Evolutionary conservation across 1,284 basidiomycete genomes (phyloP), one percentile per base, ranked within the genome.

Genomic region (Puccinia hordei): DNA sequence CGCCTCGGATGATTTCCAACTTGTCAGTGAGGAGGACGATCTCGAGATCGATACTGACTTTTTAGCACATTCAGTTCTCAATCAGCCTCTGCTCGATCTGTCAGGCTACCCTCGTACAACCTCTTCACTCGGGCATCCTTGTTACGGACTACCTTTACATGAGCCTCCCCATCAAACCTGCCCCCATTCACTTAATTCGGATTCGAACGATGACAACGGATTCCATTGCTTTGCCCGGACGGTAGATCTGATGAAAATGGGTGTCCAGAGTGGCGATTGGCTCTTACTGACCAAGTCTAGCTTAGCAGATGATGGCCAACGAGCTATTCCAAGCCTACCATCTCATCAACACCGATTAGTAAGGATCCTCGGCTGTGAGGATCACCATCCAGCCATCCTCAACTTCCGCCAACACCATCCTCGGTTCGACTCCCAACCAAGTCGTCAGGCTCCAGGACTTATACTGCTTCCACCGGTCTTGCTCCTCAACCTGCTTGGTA

Each of bases 221-320:
- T 76, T 35, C 46, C 44, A 65, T 33, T 55, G 74, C 0, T 91
- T 89, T 83, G 82, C 91, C 35, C 87, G 88, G 30, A 90, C 90
- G 2, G 85, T 87, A 24, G 91, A 92, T 74, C 87, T 98, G 22
- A 90, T 90, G 15, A 88, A 88, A 69, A 86, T 94, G 38, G 94
- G 94, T 0, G 86, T 93, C 4, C 89, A 95, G 82, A 90, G 91
- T 82, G 92, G 93, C 46, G 93, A 97, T 85, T 96, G 94, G 94
- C 94, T 93, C 83, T 83, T 91, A 84, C 80, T 83, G 53, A 46
- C 49, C 35, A 51, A 10, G 74, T 66, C 57, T 69, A 24, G 53
- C 81, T 68, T 82, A 81, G 63, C 81, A 81, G 74, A 78, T 81
- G 35, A 61, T 63, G 81, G 77, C 81, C 80, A 82, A 73, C 44